These are phyloP conservation scores for Lolium rigidum DNA, from an alignment of 176 grass and related monocot genomes.

Conservation along the genomic window DNA sequence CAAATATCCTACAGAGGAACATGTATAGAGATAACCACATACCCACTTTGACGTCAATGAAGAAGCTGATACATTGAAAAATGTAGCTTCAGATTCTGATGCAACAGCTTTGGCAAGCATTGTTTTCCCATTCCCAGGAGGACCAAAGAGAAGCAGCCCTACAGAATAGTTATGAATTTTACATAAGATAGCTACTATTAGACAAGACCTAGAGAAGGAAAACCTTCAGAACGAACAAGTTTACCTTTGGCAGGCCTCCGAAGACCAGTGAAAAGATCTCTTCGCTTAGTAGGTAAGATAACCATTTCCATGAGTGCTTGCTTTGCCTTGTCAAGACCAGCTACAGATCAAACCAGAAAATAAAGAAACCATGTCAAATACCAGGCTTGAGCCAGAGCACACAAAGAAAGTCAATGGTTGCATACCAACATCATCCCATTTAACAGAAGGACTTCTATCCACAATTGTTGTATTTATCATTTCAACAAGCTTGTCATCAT, in stretches of 20 bases:
- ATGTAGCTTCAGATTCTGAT: constrained; percentile 98
- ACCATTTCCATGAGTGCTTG: constrained; percentile 99
- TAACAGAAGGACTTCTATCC: constrained; percentile 90
- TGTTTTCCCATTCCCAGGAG: constrained; percentile 96
- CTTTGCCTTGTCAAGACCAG: constrained; percentile 96
- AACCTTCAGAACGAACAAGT: constrained; percentile 15
- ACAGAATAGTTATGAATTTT: constrained; percentile 19
- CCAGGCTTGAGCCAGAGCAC: constrained; percentile 28
- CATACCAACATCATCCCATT: constrained; percentile 98
- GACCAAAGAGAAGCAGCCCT: constrained; percentile 89
- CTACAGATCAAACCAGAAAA: constrained; percentile 49
- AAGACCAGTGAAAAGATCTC: constrained; percentile 90
- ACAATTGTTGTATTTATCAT: constrained; percentile 96
- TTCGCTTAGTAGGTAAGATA: constrained; percentile 94
- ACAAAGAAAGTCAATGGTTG: constrained; percentile 11
- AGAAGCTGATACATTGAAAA: constrained; percentile 96
- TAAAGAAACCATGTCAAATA: constrained; percentile 18
- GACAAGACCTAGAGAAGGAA: not conserved
- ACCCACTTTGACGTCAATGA: constrained; percentile 99
- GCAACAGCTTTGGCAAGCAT: constrained; percentile 99
- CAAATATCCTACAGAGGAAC: not conserved
- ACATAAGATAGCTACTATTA: not conserved
- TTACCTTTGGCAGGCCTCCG: constrained; percentile 89
- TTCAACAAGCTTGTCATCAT: constrained; percentile 76
- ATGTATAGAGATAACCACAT: constrained; percentile 23